These are phyloP conservation scores for Ambispora gerdemannii DNA, from an alignment of 192 early-diverging fungal species.

Conservation along the genomic window DNA sequence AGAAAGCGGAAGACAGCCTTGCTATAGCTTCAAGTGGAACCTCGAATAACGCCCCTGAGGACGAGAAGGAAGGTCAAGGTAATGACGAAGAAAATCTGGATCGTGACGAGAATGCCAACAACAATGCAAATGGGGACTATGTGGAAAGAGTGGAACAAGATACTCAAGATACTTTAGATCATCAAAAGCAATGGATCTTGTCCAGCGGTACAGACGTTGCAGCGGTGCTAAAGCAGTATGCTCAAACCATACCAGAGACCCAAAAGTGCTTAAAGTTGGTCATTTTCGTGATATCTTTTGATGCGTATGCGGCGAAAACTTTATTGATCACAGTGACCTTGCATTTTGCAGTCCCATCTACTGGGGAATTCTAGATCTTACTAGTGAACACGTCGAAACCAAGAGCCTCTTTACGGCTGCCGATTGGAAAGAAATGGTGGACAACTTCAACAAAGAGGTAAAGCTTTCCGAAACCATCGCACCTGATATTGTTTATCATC, in stretches of 20 bases:
- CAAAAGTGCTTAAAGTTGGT: constrained; percentile 28
- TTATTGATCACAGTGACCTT: constrained; percentile 25
- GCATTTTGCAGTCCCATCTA: constrained; percentile 21
- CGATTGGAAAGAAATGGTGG: constrained; percentile 26
- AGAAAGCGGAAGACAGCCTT: too few relatives aligned
- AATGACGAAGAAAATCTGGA: too few relatives aligned
- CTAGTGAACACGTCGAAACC: constrained; percentile 15
- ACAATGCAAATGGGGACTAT: too few relatives aligned
- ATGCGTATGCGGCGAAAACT: background rate
- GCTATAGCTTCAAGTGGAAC: too few relatives aligned
- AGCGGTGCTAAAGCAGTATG: constrained; percentile 19
- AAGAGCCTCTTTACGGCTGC: constrained; percentile 18
- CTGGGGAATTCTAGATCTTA: constrained; percentile 28
- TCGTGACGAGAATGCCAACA: too few relatives aligned
- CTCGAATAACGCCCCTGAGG: too few relatives aligned
- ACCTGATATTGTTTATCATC: constrained; percentile 19
- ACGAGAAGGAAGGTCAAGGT: too few relatives aligned
- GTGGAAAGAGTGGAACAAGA: too few relatives aligned
- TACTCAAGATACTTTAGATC: background rate
- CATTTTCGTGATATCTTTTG: constrained; percentile 14
- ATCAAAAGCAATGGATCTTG: constrained; percentile 10
- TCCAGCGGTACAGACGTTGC: constrained; percentile 24
- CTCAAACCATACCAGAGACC: constrained; percentile 24
- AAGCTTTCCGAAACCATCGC: constrained; percentile 16
- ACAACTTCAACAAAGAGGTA: constrained; percentile 25